These are phyloP conservation scores for Penicillium palitans DNA, from an alignment of 2,329 filamentous ascomycete genomes.

Conservation along the genomic window DNA sequence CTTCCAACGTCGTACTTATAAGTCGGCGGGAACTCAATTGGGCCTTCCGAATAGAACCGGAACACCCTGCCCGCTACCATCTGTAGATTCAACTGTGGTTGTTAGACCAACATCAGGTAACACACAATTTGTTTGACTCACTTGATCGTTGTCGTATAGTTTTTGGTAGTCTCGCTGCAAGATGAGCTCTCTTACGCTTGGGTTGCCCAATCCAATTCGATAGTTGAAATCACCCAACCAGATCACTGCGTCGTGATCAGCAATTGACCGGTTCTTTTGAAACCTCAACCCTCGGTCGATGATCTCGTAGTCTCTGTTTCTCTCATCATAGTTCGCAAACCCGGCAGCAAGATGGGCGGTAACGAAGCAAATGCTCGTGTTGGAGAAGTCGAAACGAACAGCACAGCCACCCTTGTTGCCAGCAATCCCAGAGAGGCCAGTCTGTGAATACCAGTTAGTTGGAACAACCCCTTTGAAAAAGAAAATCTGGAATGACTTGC, in stretches of 20 bases:
- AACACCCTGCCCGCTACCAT: conserved; percentile 93
- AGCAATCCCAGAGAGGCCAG: conserved; percentile 91
- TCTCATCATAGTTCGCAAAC: conserved; percentile 94
- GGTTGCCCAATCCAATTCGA: conserved; percentile 80
- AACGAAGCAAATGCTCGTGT: conserved; percentile 89
- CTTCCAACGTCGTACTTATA: conserved; percentile 93
- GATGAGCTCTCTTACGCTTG: conserved; percentile 73
- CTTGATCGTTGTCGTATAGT: conserved; percentile 89
- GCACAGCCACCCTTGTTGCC: conserved; percentile 98
- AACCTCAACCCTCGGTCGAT: conserved; percentile 87
- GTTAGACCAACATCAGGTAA: conserved; percentile 12
- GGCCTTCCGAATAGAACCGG: conserved; percentile 85
- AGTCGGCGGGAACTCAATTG: conserved; percentile 85
- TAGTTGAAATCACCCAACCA: conserved; percentile 99
- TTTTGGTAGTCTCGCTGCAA: conserved; percentile 70
- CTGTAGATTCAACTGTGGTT: conserved; percentile 77
- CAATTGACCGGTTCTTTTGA: conserved; percentile 84
- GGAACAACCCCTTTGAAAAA: neutral
- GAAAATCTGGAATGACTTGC: conserved; percentile 29
- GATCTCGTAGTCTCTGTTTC: conserved; percentile 88
- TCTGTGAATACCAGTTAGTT: conserved; percentile 47
- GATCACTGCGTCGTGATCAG: conserved; percentile 86
- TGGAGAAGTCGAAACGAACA: conserved; percentile 91
- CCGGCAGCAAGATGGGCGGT: conserved; percentile 95
- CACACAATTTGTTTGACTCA: conserved; percentile 32